Conservation (phyloP, 768 basidiomycete genomes). For the Rhodocollybia butyracea region DNA sequence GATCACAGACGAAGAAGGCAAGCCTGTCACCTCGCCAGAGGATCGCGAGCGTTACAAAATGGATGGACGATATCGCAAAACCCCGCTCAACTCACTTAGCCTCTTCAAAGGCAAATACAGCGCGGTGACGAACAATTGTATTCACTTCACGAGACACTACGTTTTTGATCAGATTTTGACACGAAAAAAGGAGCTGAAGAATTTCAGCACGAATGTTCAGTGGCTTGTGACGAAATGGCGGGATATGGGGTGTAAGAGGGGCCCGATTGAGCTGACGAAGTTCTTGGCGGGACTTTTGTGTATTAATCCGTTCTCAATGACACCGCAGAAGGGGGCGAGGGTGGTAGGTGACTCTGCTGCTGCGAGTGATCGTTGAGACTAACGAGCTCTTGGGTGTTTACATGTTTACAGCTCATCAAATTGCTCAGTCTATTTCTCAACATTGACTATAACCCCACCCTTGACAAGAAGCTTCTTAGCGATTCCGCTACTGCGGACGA, state of each 20-base stretch:
- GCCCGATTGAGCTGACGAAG: constrained; percentile 12
- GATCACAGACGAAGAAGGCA: constrained; percentile 14
- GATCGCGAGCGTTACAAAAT: constrained; percentile 14
- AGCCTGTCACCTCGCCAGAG: constrained; percentile 7
- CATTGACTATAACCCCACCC: constrained; percentile 11
- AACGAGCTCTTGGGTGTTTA: too few species aligned
- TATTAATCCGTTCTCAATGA: constrained; percentile 13
- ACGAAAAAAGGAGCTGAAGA: constrained; percentile 6
- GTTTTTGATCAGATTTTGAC: constrained; percentile 13
- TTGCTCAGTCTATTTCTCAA: constrained; percentile 14
- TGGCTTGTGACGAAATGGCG: constrained; percentile 13
- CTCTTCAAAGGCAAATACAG: constrained; percentile 13
- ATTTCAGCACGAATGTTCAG: constrained; percentile 8
- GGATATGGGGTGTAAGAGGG: constrained; percentile 11
- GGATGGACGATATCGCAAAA: constrained; percentile 10
- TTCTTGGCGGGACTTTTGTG: constrained; percentile 11
- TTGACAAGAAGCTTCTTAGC: constrained; percentile 13
- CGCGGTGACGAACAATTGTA: constrained; percentile 16
- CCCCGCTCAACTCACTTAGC: constrained; percentile 6
- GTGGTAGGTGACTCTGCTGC: constrained; percentile 8
- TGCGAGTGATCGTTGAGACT: too few species aligned
- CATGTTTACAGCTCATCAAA: constrained; percentile 12
- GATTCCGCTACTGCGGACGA: not conserved
- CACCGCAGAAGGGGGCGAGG: constrained; percentile 12
- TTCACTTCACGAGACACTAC: constrained; percentile 16